A percentile compares a stretch with the other conserved stretches of the same genome.
phyloP scores from a whole-genome alignment of 202 grass and related monocot species.

The Saccharum hybrid region DNA sequence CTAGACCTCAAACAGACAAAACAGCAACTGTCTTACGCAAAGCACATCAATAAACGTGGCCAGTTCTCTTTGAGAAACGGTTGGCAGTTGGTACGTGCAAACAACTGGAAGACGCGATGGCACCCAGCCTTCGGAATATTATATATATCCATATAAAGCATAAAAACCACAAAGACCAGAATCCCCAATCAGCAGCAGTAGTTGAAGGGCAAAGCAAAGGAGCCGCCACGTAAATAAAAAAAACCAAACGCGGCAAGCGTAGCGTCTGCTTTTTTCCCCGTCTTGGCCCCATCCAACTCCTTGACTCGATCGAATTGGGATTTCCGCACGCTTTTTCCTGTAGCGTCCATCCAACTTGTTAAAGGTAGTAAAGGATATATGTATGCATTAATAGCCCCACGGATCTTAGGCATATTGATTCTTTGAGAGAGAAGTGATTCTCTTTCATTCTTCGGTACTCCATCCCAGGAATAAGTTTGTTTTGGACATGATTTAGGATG shows the following conservation, averaged over 20 bases:
- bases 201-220: too few relatives aligned
- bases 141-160: neutral
- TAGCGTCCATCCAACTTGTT: too few relatives aligned
- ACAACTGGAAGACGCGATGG: neutral
- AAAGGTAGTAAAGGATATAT: too few relatives aligned
- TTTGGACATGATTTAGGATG: too few relatives aligned
- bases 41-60: neutral
- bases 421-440: too few relatives aligned
- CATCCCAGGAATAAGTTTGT: too few relatives aligned
- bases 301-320: neutral
- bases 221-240: too few relatives aligned
- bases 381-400: too few relatives aligned
- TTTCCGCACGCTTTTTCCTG: neutral
- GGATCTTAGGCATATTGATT: too few relatives aligned
- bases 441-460: too few relatives aligned
- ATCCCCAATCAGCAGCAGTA: too few relatives aligned
- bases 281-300: neutral
- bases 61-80: neutral
- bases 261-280: neutral
- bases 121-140: neutral
- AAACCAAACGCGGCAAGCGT: neutral
- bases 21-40: neutral
- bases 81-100: constrained; percentile 17
- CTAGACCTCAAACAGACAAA: too few relatives aligned
- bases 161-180: neutral